Percentiles rank a stretch among this genome's conserved stretches.
phyloP scores from a whole-genome alignment of 257 asterid genomes.

The Parsonsia alboflavescens region DNA sequence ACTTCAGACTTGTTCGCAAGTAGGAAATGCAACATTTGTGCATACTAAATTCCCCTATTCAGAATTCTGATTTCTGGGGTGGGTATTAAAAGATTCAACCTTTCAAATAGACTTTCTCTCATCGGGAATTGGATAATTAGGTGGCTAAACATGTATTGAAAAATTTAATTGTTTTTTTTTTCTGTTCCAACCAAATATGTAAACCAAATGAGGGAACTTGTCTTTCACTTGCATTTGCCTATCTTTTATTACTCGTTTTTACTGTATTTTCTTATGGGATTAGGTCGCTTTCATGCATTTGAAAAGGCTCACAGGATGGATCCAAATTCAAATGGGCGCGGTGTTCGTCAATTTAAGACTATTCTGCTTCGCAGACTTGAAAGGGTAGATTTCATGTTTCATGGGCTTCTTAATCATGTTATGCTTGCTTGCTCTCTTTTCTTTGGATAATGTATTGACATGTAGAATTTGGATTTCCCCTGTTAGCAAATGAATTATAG shows the following conservation, averaged over 20 bases:
- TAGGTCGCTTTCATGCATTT: slow-evolving; percentile 96
- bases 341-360: slow-evolving; percentile 97
- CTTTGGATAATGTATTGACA: slow-evolving; percentile 1
- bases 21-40: neutral
- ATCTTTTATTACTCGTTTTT: neutral
- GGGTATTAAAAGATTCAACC: neutral
- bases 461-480: neutral
- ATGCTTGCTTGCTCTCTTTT: neutral
- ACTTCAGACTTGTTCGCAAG: neutral
- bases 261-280: slow-evolving; percentile 15
- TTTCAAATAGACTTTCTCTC: neutral
- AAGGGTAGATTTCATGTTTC: slow-evolving; percentile 39
- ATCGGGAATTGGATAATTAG: neutral
- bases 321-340: slow-evolving; percentile 78
- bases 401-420: neutral
- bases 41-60: neutral
- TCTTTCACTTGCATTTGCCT: neutral
- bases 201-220: neutral
- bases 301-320: slow-evolving; percentile 95
- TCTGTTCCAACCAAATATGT: neutral
- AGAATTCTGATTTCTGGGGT: neutral
- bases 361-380: slow-evolving; percentile 76
- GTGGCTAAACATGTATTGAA: neutral
- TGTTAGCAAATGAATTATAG: neutral
- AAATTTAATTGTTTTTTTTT: too few species aligned